Conservation (phyloP, 371 early-diverging fungal species). For the Mortierella sp. region DNA sequence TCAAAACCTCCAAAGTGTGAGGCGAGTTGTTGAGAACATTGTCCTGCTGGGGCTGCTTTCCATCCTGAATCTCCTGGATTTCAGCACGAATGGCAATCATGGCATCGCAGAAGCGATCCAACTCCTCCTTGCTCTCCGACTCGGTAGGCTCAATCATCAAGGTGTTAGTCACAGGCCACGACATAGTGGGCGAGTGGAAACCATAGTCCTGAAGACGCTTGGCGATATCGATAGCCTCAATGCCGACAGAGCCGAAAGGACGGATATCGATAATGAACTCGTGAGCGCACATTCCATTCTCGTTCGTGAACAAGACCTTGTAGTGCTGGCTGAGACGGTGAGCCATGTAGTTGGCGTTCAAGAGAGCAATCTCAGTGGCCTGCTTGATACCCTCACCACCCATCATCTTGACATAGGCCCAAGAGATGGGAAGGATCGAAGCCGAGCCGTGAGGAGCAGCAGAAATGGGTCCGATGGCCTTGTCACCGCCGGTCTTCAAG, state of each 20-base stretch:
- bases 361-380: conserved; percentile 89
- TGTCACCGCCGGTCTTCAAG: conserved; percentile 73
- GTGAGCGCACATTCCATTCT: conserved; percentile 95
- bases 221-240: conserved; percentile 96
- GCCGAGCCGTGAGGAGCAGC: conserved; percentile 98
- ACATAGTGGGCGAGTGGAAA: conserved; percentile 98
- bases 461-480: conserved; percentile 91
- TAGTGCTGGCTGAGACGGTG: conserved; percentile 89
- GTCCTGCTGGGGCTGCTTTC: conserved; percentile 81
- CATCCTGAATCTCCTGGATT: conserved; percentile 87
- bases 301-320: conserved; percentile 90
- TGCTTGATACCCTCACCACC: conserved; percentile 88
- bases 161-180: conserved; percentile 97
- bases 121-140: conserved; percentile 90
- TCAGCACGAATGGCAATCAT: conserved; percentile 94
- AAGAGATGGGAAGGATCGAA: conserved; percentile 94
- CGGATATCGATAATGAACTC: conserved; percentile 97
- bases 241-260: conserved; percentile 83
- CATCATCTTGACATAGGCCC: conserved; percentile 98
- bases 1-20: conserved; percentile 82
- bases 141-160: conserved; percentile 99
- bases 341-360: conserved; percentile 98
- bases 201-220: conserved; percentile 98
- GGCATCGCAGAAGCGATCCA: conserved; percentile 97
- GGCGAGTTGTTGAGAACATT: conserved; percentile 92